These are phyloP conservation scores for Sanghuangporus baumii DNA, from an alignment of 1,284 basidiomycete genomes.

Conservation along the genomic window DNA sequence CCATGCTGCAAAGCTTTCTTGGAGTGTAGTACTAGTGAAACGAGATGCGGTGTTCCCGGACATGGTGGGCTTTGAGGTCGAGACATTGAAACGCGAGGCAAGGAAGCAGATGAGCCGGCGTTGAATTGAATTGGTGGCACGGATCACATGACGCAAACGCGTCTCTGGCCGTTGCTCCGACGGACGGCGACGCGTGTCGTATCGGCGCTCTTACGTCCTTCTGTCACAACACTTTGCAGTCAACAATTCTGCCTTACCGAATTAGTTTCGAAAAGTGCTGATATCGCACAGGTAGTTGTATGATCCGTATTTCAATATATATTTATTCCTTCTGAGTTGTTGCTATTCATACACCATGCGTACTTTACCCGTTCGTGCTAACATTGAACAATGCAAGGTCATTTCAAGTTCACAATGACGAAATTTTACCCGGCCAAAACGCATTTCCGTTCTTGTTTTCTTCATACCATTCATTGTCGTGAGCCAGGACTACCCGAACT, in stretches of 20 bases:
- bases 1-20: conserved; percentile 75
- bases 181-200: background rate
- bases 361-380: no score
- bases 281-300: no score
- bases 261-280: no score
- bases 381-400: background rate
- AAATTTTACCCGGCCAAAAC: conserved; percentile 37
- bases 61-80: conserved; percentile 8
- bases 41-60: conserved; percentile 37
- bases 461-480: conserved; percentile 49
- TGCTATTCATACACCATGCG: background rate
- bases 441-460: conserved; percentile 34
- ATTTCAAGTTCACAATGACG: background rate
- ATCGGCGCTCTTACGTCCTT: background rate
- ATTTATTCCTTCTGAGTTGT: background rate
- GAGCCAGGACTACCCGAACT: conserved; percentile 46
- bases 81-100: conserved; percentile 2
- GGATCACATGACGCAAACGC: background rate
- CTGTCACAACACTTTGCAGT: no score
- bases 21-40: conserved; percentile 70
- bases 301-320: background rate
- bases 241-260: no score
- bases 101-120: background rate
- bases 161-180: background rate
- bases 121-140: background rate